A percentile compares a stretch with the other conserved stretches of the same genome.
These are phyloP conservation scores for Rhizomucor pusillus DNA, from an alignment of 371 early-diverging fungal genomes.

Conservation along the genomic window DNA sequence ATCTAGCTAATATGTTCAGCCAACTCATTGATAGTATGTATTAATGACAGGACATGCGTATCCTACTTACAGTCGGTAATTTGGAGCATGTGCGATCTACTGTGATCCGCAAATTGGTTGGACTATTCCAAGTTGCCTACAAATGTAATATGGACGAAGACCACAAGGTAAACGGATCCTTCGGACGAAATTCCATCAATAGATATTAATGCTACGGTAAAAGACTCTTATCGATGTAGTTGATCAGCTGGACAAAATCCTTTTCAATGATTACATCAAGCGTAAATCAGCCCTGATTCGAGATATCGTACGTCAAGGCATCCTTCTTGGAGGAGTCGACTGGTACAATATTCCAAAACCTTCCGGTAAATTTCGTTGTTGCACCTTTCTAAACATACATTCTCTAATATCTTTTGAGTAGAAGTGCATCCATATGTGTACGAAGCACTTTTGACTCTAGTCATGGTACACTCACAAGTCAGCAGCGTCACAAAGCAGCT, in stretches of 20 bases:
- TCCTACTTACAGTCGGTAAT: slow-evolving; percentile 80
- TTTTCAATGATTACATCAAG: slow-evolving; percentile 83
- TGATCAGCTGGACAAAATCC: slow-evolving; percentile 70
- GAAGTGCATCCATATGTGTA: slow-evolving; percentile 90
- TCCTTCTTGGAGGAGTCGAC: slow-evolving; percentile 82
- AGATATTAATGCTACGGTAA: background rate
- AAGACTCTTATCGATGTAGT: slow-evolving; percentile 62
- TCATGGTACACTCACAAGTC: slow-evolving; percentile 90
- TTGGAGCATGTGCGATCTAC: slow-evolving; percentile 65
- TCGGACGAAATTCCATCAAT: background rate
- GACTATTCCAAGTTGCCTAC: slow-evolving; percentile 69
- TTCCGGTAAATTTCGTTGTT: slow-evolving; percentile 52
- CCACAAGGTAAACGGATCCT: slow-evolving; percentile 53
- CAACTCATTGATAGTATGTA: slow-evolving; percentile 12
- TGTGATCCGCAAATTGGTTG: slow-evolving; percentile 72
- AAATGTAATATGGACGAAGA: slow-evolving; percentile 63
- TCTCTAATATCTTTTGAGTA: slow-evolving; percentile 14
- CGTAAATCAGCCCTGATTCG: slow-evolving; percentile 68
- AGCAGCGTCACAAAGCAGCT: slow-evolving; percentile 74
- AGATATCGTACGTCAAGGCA: slow-evolving; percentile 72
- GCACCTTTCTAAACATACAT: no score
- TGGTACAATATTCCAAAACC: slow-evolving; percentile 79
- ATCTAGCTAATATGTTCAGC: slow-evolving; percentile 1
- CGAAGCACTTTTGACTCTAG: slow-evolving; percentile 81
- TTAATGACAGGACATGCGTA: slow-evolving; percentile 57